A percentile compares a stretch with the other conserved stretches of the same genome.
Evolutionary conservation across 768 basidiomycete genomes (phyloP).

Genomic region (Rhizopogon rudus): DNA sequence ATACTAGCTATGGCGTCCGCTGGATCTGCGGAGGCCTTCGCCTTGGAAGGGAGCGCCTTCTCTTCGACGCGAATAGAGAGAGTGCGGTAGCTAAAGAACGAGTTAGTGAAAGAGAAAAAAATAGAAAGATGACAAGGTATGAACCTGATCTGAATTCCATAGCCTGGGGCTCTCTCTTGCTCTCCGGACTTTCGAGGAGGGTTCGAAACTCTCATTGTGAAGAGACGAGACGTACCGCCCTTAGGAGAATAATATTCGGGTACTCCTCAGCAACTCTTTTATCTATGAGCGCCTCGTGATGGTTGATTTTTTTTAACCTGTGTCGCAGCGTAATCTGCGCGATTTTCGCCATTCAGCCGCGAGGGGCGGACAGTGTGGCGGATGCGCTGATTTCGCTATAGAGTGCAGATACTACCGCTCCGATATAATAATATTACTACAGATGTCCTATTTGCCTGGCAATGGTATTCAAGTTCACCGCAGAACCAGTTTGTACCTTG

Average conservation of each 20-base stretch:
- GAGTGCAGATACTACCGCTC: not conserved
- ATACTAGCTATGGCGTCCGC: slow-evolving; percentile 37
- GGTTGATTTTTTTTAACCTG: slow-evolving; percentile 1
- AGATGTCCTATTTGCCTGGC: too few relatives aligned
- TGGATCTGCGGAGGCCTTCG: slow-evolving; percentile 24
- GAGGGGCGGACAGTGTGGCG: not conserved
- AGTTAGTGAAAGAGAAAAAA: not conserved
- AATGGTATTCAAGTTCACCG: too few relatives aligned
- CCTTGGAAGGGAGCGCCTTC: slow-evolving; percentile 11
- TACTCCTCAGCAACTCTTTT: slow-evolving; percentile 10
- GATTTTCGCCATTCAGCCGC: slow-evolving; percentile 22
- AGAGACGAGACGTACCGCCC: not conserved
- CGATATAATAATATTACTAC: not conserved
- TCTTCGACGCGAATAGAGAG: slow-evolving; percentile 41
- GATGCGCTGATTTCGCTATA: slow-evolving; percentile 26
- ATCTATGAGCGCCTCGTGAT: slow-evolving; percentile 4
- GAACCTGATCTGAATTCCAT: slow-evolving; percentile 28
- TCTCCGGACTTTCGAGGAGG: slow-evolving; percentile 12
- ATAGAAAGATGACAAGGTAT: not conserved
- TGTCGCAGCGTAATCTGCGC: slow-evolving; percentile 8
- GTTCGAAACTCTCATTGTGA: not conserved
- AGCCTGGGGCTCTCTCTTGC: slow-evolving; percentile 9
- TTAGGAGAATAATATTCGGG: too few relatives aligned
- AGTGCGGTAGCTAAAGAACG: slow-evolving; percentile 33
- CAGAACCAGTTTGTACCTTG: too few relatives aligned